Base-by-base conservation (phyloP, 2,329 filamentous ascomycete species). In the Didymella pomorum region DNA sequence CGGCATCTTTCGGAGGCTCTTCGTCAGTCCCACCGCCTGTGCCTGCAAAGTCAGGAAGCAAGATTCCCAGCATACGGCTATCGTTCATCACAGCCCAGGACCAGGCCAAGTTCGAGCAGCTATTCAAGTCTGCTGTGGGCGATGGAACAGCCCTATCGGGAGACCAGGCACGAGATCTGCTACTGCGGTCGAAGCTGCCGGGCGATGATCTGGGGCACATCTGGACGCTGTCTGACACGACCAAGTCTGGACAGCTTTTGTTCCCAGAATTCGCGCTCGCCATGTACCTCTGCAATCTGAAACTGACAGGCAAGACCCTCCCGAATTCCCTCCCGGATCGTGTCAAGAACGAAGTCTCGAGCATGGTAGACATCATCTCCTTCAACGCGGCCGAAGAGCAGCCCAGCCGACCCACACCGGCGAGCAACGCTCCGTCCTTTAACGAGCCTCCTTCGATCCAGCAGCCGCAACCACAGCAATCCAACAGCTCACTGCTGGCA, bases 321-420 rank as follows among this genome's bases (percentile, higher is more conserved):
- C 95, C 95, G 0, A 73, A 83, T 2, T 77, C 74, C 6, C 83
- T 99, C 10, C 95, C 95, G 0, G 93, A 97, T 29, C 89, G 87
- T 58, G 89, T 99, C 65, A 90, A 88, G 80, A 99, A 99, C 71
- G 95, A 99, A 77, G 95, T 99, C 18, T 98, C 94, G 3, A 97
- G 95, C 79, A 98, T 99, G 93, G 95, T 99, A 39, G 95, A 99
- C 74, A 99, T 99, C 56, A 99, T 99, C 73, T 97, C 93, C 59
- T 99, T 99, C 75, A 92, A 89, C 67, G 86, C 97, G 23, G 87
- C 87, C 0, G 95, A 99, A 64, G 89, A 94, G 26, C 81, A 80
- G 14, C 67, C 80, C 16, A 77, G 78, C 39, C 79, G 84, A 20
- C 77, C 84, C n/a, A 56, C 68, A n/a, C 79, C 81, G 3, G 82